These are phyloP conservation scores for Taphrina communis DNA, from an alignment of 1,139 yeast species.

Conservation along the genomic window DNA sequence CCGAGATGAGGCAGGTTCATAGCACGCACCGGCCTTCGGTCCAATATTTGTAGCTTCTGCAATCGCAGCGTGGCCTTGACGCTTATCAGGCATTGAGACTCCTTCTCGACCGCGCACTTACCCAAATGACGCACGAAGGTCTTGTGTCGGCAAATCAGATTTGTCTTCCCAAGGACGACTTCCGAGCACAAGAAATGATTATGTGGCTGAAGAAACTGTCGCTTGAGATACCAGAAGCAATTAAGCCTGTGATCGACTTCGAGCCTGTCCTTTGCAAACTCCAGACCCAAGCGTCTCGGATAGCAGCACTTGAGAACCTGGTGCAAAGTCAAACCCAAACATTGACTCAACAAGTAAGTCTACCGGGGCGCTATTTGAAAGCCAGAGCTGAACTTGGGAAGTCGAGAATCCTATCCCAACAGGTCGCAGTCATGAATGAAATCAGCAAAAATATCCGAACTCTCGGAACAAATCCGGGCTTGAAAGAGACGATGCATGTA, in stretches of 20 bases:
- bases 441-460: neutral
- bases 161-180: constrained; percentile 6
- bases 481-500: neutral
- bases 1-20: too few relatives aligned
- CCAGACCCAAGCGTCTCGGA: neutral
- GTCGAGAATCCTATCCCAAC: constrained; percentile 2
- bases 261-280: neutral
- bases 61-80: too few relatives aligned
- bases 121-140: neutral
- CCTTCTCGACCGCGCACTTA: too few relatives aligned
- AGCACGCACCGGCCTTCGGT: too few relatives aligned
- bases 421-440: neutral
- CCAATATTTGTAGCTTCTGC: neutral
- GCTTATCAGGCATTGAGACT: too few relatives aligned
- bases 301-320: neutral
- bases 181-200: constrained; percentile 33
- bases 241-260: constrained; percentile 13
- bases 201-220: constrained; percentile 37
- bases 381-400: neutral
- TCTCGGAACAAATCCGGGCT: neutral
- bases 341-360: neutral
- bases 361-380: neutral
- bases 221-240: constrained; percentile 24
- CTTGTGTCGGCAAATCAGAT: neutral
- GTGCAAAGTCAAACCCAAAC: neutral